Evolutionary conservation across 2,329 filamentous ascomycete species (phyloP).

Genomic region (Alternaria hordeiaustralica): DNA sequence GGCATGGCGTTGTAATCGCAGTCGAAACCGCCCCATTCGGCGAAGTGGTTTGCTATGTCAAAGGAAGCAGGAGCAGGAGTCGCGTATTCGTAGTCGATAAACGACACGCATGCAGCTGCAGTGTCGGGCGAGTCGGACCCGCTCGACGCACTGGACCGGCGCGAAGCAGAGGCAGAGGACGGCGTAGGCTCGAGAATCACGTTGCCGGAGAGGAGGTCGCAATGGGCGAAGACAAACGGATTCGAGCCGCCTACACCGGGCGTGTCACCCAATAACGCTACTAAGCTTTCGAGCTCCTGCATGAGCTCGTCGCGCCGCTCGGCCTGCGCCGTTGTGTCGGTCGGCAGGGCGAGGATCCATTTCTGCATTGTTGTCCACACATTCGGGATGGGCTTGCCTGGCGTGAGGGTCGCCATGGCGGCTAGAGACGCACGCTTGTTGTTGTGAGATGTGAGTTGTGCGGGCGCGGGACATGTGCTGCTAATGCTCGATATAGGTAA

Average conservation of each 20-base stretch:
- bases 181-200: conserved; percentile 77
- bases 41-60: conserved; percentile 97
- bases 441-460: conserved; percentile 38
- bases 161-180: conserved; percentile 43
- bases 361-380: conserved; percentile 96
- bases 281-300: conserved; percentile 73
- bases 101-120: conserved; percentile 53
- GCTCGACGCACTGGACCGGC: conserved; percentile 41
- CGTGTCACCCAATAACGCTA: conserved; percentile 74
- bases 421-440: conserved; percentile 48
- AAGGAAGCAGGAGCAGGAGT: conserved; percentile 94
- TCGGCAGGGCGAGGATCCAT: conserved; percentile 88
- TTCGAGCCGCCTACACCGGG: conserved; percentile 73
- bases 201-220: conserved; percentile 94
- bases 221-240: conserved; percentile 90
- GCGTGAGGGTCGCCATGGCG: conserved; percentile 55
- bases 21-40: conserved; percentile 96
- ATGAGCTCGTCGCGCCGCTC: conserved; percentile 73
- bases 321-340: conserved; percentile 71
- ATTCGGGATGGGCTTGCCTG: conserved; percentile 78
- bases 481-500: conserved; percentile 63
- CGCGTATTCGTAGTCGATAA: conserved; percentile 99
- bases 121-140: conserved; percentile 39
- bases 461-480: conserved; percentile 45
- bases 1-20: conserved; percentile 89